phyloP scores from a whole-genome alignment of 208 protist species.

The Acanthamoeba healyi region DNA sequence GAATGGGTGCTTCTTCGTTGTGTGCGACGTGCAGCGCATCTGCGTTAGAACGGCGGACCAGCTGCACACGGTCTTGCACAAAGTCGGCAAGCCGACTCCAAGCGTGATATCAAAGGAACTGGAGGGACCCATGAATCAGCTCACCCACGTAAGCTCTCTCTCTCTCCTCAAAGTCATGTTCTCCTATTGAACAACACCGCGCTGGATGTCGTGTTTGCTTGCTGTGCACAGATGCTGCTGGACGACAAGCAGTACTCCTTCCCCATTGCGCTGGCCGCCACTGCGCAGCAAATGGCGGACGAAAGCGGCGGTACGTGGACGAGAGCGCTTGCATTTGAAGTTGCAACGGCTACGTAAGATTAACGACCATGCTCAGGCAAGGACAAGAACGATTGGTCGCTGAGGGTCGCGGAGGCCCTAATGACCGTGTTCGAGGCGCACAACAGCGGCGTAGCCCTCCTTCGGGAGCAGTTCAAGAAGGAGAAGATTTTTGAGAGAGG shows the following conservation, averaged over 20 bases:
- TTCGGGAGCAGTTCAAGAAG: constrained; percentile 6
- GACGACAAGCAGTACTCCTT: constrained; percentile 25
- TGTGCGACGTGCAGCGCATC: neutral
- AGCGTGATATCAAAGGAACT: neutral
- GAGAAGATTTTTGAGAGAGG: constrained; percentile 26
- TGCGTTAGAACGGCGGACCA: constrained; percentile 5
- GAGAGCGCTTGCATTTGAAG: neutral
- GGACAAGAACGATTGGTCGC: constrained; percentile 8
- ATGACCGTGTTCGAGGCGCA: constrained; percentile 4
- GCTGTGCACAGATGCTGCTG: neutral
- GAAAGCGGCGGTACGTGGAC: neutral
- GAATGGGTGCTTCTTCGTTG: too few relatives aligned
- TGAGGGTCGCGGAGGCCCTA: neutral
- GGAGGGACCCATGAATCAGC: neutral
- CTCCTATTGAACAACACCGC: neutral
- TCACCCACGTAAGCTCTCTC: neutral
- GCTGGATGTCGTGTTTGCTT: neutral
- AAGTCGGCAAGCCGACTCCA: neutral
- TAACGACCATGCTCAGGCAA: neutral
- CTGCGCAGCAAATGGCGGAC: constrained; percentile 8
- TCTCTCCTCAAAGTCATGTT: neutral
- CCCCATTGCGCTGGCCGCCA: neutral
- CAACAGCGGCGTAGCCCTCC: neutral
- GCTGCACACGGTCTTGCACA: neutral
- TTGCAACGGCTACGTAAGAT: neutral